These are phyloP conservation scores for Mycena leptocephala DNA, from an alignment of 768 basidiomycete genomes.

Conservation along the genomic window DNA sequence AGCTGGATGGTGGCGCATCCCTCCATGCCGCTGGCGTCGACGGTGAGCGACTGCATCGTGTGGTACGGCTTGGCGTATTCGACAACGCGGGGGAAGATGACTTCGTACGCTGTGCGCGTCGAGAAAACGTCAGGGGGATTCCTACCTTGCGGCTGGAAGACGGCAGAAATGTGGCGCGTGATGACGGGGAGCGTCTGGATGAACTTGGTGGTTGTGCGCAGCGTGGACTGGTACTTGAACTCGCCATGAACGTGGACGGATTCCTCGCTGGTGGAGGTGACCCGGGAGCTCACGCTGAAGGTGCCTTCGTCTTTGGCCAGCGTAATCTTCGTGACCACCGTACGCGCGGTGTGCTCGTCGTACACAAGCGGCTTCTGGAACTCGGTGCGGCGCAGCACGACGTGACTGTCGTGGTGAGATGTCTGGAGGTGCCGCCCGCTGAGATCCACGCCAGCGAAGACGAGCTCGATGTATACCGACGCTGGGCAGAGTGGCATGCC, in stretches of 20 bases:
- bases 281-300: constrained; percentile 64
- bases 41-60: constrained; percentile 68
- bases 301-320: constrained; percentile 55
- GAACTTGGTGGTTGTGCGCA: constrained; percentile 54
- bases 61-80: constrained; percentile 58
- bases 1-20: constrained; percentile 68
- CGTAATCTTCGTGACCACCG: constrained; percentile 57
- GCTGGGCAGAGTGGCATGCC: constrained; percentile 75
- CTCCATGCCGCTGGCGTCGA: constrained; percentile 64
- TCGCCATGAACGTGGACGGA: constrained; percentile 63
- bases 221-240: constrained; percentile 53
- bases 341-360: constrained; percentile 45
- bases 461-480: constrained; percentile 74
- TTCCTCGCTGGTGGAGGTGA: constrained; percentile 49
- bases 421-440: constrained; percentile 49
- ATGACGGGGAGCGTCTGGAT: constrained; percentile 52
- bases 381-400: constrained; percentile 59
- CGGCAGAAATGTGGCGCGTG: constrained; percentile 49
- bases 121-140: constrained; percentile 64
- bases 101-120: constrained; percentile 72
- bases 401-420: constrained; percentile 47
- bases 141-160: constrained; percentile 43
- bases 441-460: constrained; percentile 52
- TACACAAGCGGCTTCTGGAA: constrained; percentile 74
- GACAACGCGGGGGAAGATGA: not conserved